These are phyloP conservation scores for Melastoma malabathricum DNA, from an alignment of 345 rosid genomes.

Conservation along the genomic window DNA sequence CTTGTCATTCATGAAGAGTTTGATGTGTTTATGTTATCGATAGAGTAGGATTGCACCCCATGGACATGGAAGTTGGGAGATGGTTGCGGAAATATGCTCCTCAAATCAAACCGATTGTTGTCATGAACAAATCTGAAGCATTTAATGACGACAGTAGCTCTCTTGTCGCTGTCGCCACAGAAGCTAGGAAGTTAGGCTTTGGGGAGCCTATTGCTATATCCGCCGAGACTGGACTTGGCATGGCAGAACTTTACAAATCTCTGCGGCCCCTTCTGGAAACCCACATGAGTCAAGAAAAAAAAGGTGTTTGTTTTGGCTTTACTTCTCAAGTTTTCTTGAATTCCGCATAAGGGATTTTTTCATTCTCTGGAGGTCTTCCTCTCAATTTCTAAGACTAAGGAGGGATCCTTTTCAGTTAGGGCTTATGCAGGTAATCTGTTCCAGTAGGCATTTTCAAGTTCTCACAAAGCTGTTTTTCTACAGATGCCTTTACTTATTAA, in stretches of 20 bases:
- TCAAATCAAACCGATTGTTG: constrained; percentile 52
- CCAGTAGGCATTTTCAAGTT: too few relatives aligned
- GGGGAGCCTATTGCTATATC: constrained; percentile 88
- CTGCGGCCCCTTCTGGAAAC: constrained; percentile 61
- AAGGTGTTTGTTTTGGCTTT: constrained; percentile 25
- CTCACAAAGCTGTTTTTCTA: too few relatives aligned
- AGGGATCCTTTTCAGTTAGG: too few relatives aligned
- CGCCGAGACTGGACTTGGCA: constrained; percentile 94
- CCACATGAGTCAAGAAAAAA: constrained; percentile 36
- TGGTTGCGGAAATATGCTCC: constrained; percentile 86
- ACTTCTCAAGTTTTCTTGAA: too few relatives aligned
- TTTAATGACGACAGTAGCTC: constrained; percentile 41
- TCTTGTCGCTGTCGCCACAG: constrained; percentile 52
- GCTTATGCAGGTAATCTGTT: too few relatives aligned
- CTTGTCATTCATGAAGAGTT: neutral
- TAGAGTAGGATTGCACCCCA: constrained; percentile 83
- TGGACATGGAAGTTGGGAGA: constrained; percentile 87
- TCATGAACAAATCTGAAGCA: constrained; percentile 82
- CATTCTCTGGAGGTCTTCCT: too few relatives aligned
- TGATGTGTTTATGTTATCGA: constrained; percentile 10
- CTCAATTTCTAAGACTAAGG: too few relatives aligned
- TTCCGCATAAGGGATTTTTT: too few relatives aligned
- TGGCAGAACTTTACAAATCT: constrained; percentile 64
- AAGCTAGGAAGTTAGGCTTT: constrained; percentile 58
- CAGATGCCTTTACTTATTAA: too few relatives aligned